Evolutionary conservation across 768 basidiomycete genomes (phyloP), one percentile per base, ranked within the genome.

Genomic region (Tephrocybe sp.): DNA sequence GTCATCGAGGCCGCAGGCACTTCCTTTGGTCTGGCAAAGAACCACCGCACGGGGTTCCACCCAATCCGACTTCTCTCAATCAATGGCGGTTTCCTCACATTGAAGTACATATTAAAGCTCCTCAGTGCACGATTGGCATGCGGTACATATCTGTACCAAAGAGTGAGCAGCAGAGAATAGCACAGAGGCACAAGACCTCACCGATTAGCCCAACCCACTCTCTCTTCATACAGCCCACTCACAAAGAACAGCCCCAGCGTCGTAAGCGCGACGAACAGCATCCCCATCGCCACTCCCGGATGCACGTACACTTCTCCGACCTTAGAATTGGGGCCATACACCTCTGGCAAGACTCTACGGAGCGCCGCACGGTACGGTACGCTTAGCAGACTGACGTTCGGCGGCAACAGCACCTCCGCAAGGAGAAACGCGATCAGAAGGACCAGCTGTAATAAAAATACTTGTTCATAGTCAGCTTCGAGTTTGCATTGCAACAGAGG

Each of bases 151-250:
- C 96, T 98, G 65, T 51, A 18, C n/a, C n/a, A n/a, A 18, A 2
- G 3, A 39, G 15, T 33, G 14, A 28, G n/a, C 45, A 4, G 14
- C 15, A n/a, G 21, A 17, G 33, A 37, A 25, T 37, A 18, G 21
- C 15, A n/a, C n/a, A 20, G 8, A 0, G 14, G 26, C 45, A 9
- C 7, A 39, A 45, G 18, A 4, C 74, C 88, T 62, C 66, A 95
- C 95, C 88, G 88, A 73, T 97, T 94, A 17, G 96, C 94, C 66
- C 97, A 98, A 3, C 84, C 89, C 60, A 98, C 95, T 73, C 96
- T 95, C 68, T 99, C 94, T 3, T 87, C 77, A 62, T 98, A 99
- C 83, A 95, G 89, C 15, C 96, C 96, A 60, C 90, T 95, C 8
- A 93, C 93, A 66, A 97, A 98, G 78, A 98, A 97, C 33, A 99